These are phyloP conservation scores for Penicillium alfredii DNA, from an alignment of 495 filamentous ascomycete genomes.

Conservation along the genomic window DNA sequence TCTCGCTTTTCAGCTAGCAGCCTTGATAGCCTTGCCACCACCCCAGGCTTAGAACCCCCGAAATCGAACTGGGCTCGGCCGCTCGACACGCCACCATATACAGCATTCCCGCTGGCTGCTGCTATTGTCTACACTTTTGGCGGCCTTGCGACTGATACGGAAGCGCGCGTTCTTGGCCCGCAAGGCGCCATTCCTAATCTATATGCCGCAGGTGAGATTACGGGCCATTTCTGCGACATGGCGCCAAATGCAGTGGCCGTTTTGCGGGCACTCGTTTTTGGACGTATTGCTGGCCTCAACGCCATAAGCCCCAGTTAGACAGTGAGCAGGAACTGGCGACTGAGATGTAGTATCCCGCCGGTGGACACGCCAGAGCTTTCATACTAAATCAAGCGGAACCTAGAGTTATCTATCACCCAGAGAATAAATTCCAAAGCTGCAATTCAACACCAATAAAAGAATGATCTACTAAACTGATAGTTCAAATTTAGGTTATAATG, in stretches of 20 bases:
- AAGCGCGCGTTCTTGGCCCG: slow-evolving; percentile 1
- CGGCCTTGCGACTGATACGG: slow-evolving; percentile 4
- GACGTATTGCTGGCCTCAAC: slow-evolving; percentile 4
- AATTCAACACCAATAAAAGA: too few species aligned
- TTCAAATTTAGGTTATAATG: too few species aligned
- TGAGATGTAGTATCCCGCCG: too few species aligned
- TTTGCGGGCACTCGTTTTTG: slow-evolving; percentile 4
- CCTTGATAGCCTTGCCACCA: slow-evolving; percentile 4
- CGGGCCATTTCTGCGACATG: slow-evolving; percentile 3
- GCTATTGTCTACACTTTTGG: slow-evolving; percentile 6
- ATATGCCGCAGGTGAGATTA: slow-evolving; percentile 5
- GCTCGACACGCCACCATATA: slow-evolving; percentile 3
- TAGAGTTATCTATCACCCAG: too few species aligned
- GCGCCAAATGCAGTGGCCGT: slow-evolving; percentile 4
- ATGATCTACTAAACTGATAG: too few species aligned
- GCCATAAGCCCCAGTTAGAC: slow-evolving; percentile 3
- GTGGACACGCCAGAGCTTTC: too few species aligned
- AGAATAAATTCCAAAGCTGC: too few species aligned
- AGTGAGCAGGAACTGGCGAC: too few species aligned
- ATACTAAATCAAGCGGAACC: too few species aligned
- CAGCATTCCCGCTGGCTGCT: slow-evolving; percentile 3
- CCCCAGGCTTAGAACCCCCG: slow-evolving; percentile 1
- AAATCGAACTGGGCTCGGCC: slow-evolving; percentile 4
- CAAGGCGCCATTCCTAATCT: slow-evolving; percentile 6
- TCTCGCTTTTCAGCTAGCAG: slow-evolving; percentile 3